A percentile compares a stretch with the other conserved stretches of the same genome.
Conservation (phyloP, 768 basidiomycete species). For the Tephrocybe sp. region DNA sequence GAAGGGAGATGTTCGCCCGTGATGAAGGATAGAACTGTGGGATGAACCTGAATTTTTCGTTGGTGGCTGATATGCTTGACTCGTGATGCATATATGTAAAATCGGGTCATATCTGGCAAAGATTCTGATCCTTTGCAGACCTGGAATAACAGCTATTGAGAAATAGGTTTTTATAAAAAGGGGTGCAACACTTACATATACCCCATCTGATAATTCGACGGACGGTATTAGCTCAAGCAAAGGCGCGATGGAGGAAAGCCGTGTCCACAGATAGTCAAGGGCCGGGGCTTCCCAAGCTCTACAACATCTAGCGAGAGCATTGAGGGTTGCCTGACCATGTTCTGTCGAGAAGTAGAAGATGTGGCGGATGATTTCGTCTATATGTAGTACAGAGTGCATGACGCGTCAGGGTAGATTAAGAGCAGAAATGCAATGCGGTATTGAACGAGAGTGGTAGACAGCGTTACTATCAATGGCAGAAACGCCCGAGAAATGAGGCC, state of each 20-base stretch:
- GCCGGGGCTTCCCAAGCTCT: conserved; percentile 47
- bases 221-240: conserved; percentile 37
- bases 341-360: conserved; percentile 34
- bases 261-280: conserved; percentile 43
- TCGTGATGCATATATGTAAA: conserved; percentile 31
- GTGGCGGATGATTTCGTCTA: conserved; percentile 48
- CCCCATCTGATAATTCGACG: conserved; percentile 22
- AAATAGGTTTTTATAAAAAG: background rate
- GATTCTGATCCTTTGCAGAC: background rate
- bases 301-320: conserved; percentile 37
- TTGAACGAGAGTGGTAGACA: background rate
- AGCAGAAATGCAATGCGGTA: background rate
- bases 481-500: background rate
- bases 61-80: conserved; percentile 35
- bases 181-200: conserved; percentile 28
- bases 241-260: conserved; percentile 37
- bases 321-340: conserved; percentile 27
- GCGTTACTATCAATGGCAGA: background rate
- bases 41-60: conserved; percentile 22
- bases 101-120: conserved; percentile 21
- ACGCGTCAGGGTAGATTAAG: background rate
- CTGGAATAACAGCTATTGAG: background rate
- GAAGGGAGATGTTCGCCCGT: conserved; percentile 3
- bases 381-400: conserved; percentile 44
- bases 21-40: conserved; percentile 21